These are phyloP conservation scores for Penicillium turbatum DNA, from an alignment of 495 filamentous ascomycete genomes.

Conservation along the genomic window DNA sequence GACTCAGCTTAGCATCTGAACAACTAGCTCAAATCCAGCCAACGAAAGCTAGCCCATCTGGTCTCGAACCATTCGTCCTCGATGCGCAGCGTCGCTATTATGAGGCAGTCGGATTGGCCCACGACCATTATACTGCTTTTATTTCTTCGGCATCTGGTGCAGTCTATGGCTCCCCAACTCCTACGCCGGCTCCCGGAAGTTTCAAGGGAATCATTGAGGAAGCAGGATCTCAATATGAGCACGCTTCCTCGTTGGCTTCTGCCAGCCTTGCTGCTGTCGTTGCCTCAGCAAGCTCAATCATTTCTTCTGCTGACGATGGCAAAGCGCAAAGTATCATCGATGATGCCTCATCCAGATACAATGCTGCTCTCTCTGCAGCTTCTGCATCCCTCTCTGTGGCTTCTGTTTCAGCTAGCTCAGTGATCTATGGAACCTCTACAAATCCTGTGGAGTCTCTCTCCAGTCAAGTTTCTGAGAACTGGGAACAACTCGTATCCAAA, in stretches of 20 bases:
- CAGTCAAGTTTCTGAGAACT: constrained; percentile 54
- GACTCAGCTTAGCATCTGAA: constrained; percentile 58
- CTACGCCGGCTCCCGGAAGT: constrained; percentile 27
- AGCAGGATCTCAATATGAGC: constrained; percentile 46
- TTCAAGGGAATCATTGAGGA: constrained; percentile 39
- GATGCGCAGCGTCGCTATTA: constrained; percentile 71
- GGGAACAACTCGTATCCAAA: constrained; percentile 62
- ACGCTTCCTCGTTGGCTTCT: constrained; percentile 45
- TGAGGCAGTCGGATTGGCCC: constrained; percentile 68
- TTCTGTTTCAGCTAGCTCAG: constrained; percentile 50
- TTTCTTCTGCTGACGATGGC: constrained; percentile 40
- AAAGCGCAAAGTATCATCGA: constrained; percentile 40
- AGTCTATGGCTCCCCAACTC: constrained; percentile 46
- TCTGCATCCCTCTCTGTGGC: constrained; percentile 44
- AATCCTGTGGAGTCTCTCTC: constrained; percentile 44
- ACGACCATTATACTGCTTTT: constrained; percentile 73
- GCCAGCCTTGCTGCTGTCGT: constrained; percentile 45
- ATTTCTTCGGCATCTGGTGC: constrained; percentile 62
- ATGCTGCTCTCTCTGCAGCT: constrained; percentile 46
- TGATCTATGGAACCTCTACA: constrained; percentile 41
- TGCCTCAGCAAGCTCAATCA: constrained; percentile 41
- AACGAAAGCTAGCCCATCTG: constrained; percentile 51
- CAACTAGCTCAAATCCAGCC: constrained; percentile 59
- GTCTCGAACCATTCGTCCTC: constrained; percentile 51
- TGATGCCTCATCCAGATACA: constrained; percentile 46